These are phyloP conservation scores for Zoysia pacifica DNA, from an alignment of 176 grass and related monocot genomes.

Conservation along the genomic window DNA sequence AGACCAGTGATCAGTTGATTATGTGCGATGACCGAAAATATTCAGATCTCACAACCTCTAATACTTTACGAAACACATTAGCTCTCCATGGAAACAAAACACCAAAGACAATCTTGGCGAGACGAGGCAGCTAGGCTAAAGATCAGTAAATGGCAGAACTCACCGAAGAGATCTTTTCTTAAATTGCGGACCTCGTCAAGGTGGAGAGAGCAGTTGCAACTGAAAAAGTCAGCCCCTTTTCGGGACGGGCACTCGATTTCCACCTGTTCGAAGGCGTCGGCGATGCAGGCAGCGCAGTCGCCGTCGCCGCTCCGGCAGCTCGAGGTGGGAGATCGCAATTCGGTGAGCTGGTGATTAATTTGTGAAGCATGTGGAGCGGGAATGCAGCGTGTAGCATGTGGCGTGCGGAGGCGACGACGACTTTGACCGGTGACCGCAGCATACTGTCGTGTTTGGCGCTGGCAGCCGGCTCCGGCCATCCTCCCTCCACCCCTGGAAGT, in stretches of 20 bases:
- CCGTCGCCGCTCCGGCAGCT: neutral
- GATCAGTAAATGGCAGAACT: neutral
- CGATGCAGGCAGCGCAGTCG: slow-evolving; percentile 28
- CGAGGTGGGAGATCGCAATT: neutral
- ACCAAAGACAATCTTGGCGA: neutral
- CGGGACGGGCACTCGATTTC: slow-evolving; percentile 7
- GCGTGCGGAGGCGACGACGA: neutral
- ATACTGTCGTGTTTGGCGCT: neutral
- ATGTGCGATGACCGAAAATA: no score
- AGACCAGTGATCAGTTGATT: no score
- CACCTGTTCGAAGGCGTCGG: slow-evolving; percentile 22
- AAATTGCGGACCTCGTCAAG: neutral
- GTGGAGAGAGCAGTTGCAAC: slow-evolving; percentile 1
- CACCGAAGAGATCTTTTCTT: neutral
- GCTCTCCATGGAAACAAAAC: neutral
- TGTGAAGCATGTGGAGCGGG: neutral
- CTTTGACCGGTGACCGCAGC: neutral
- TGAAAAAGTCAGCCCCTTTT: neutral
- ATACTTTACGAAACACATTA: neutral
- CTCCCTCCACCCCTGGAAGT: neutral
- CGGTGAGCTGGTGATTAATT: neutral
- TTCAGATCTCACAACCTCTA: no score
- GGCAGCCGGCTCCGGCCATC: no score
- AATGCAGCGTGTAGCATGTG: neutral
- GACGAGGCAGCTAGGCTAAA: neutral